These are phyloP conservation scores for Debaryomycetaceae sp. DNA, from an alignment of 1,139 yeast species.

Conservation along the genomic window DNA sequence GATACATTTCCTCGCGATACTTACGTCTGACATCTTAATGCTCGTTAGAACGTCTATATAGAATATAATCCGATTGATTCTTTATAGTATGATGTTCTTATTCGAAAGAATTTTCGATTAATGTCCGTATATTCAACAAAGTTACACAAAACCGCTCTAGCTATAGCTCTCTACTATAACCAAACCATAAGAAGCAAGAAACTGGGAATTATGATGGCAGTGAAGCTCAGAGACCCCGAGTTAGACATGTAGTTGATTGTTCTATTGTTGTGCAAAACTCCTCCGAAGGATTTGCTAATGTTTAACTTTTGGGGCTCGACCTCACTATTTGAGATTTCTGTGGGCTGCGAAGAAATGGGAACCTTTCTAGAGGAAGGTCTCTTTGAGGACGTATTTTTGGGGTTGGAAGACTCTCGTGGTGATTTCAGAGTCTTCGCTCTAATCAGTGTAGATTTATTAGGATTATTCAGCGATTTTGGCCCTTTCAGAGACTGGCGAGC, in stretches of 20 bases:
- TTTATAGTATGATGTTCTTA: neutral
- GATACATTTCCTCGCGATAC: conserved; percentile 1
- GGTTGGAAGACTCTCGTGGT: neutral
- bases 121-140: conserved; percentile 1
- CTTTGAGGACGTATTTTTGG: neutral
- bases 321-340: neutral
- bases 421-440: neutral
- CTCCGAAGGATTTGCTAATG: conserved; percentile 1
- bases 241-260: neutral
- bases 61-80: neutral
- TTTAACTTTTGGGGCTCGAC: neutral
- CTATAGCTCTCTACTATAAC: neutral
- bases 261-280: conserved; percentile 1
- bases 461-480: neutral
- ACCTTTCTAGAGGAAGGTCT: neutral
- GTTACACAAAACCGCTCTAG: conserved; percentile 4
- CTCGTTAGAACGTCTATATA: neutral
- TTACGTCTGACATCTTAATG: conserved; percentile 7
- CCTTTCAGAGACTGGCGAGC: neutral
- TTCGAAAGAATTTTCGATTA: neutral
- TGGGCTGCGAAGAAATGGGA: neutral
- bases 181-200: neutral
- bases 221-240: neutral
- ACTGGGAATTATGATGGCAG: conserved; percentile 1
- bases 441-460: neutral